Evolutionary conservation across 225 moss, liverwort and hornwort genomes (phyloP).

Genomic region (Antitrichia curtipendula): DNA sequence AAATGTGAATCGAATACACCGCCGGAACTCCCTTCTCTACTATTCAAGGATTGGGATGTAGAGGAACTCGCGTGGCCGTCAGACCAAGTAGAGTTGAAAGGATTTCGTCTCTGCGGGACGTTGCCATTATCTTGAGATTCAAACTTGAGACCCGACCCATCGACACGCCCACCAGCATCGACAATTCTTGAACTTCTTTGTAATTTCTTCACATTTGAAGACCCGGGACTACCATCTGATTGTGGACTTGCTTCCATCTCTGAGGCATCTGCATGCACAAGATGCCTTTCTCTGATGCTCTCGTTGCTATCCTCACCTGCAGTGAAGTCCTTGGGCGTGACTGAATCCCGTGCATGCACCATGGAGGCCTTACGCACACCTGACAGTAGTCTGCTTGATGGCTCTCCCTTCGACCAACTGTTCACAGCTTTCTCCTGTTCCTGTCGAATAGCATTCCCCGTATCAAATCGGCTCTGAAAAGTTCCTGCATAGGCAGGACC

Average conservation of each 20-base stretch:
- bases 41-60: slow-evolving; percentile 3
- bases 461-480: slow-evolving; percentile 51
- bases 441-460: slow-evolving; percentile 17
- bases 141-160: slow-evolving; percentile 30
- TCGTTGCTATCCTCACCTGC: slow-evolving; percentile 7
- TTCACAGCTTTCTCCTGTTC: slow-evolving; percentile 41
- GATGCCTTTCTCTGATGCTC: slow-evolving; percentile 11
- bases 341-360: slow-evolving; percentile 41
- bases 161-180: slow-evolving; percentile 18
- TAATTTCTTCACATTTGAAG: slow-evolving; percentile 31
- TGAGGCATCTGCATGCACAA: slow-evolving; percentile 7
- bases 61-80: slow-evolving; percentile 20
- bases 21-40: slow-evolving; percentile 8
- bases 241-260: slow-evolving; percentile 32
- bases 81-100: slow-evolving; percentile 18
- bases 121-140: slow-evolving; percentile 18
- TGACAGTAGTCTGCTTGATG: slow-evolving; percentile 26
- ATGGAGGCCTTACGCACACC: slow-evolving; percentile 43
- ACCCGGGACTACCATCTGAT: slow-evolving; percentile 41
- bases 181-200: slow-evolving; percentile 40
- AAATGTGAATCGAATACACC: slow-evolving; percentile 2
- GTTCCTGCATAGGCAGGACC: slow-evolving; percentile 53
- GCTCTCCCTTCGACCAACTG: slow-evolving; percentile 45
- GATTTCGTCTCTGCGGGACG: slow-evolving; percentile 1
- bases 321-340: slow-evolving; percentile 29